Percentiles rank a stretch among this genome's conserved stretches.
Conservation (phyloP, 1,139 yeast species). For the Cylindricascospora bacillispora region DNA sequence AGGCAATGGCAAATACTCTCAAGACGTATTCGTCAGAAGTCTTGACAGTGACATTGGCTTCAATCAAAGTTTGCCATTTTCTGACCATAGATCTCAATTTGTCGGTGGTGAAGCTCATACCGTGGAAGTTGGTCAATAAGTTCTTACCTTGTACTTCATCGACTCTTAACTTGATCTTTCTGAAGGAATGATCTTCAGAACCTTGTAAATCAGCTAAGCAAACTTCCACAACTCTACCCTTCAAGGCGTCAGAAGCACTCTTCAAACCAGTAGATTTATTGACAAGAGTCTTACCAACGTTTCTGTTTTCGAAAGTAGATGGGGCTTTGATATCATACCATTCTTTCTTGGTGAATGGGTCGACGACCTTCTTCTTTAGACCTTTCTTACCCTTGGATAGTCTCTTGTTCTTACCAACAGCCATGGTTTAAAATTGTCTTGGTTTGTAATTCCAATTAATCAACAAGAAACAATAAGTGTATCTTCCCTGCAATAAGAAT, state of each 20-base stretch:
- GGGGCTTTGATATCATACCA: constrained; percentile 96
- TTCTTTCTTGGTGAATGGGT: constrained; percentile 91
- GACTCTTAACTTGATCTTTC: constrained; percentile 80
- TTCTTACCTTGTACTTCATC: constrained; percentile 91
- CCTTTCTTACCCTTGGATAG: constrained; percentile 94
- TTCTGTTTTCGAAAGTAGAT: constrained; percentile 85
- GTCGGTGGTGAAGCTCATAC: constrained; percentile 83
- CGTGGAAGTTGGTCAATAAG: constrained; percentile 91
- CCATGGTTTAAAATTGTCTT: constrained; percentile 49
- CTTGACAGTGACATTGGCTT: constrained; percentile 85
- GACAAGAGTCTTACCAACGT: constrained; percentile 88
- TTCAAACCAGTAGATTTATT: constrained; percentile 89
- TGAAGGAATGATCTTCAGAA: constrained; percentile 85
- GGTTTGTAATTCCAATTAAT: too few species aligned
- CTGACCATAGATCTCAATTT: constrained; percentile 83
- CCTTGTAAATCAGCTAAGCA: constrained; percentile 85
- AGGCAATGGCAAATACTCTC: constrained; percentile 81
- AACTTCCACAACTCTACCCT: constrained; percentile 83
- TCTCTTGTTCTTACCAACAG: constrained; percentile 96
- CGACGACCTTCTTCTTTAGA: constrained; percentile 88
- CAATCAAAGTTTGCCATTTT: constrained; percentile 89
- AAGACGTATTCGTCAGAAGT: constrained; percentile 83
- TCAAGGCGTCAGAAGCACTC: constrained; percentile 84
- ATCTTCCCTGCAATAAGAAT: too few species aligned
- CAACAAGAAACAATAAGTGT: too few species aligned